Evolutionary conservation across 73 alveolate species (phyloP).

Genomic region (Breviolum minutum): DNA sequence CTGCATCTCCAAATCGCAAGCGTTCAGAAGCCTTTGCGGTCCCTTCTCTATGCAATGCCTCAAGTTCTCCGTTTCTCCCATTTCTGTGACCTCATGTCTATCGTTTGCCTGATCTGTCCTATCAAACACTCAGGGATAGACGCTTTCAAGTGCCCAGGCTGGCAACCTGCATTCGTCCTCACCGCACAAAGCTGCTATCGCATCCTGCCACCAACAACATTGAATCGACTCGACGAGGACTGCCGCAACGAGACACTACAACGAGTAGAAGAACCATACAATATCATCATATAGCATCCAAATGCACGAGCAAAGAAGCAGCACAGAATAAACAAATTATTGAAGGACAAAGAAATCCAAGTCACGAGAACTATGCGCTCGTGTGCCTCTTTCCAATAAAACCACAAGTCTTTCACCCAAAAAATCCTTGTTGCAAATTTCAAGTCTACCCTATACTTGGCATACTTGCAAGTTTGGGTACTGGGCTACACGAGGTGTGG

Average conservation of each 20-base stretch:
- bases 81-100: background rate
- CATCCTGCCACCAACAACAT: constrained; percentile 1
- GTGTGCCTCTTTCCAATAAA: background rate
- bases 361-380: too few relatives aligned
- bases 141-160: constrained; percentile 76
- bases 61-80: background rate
- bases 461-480: too few relatives aligned
- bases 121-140: background rate
- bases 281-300: too few relatives aligned
- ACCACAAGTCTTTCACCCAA: background rate
- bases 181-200: constrained; percentile 50
- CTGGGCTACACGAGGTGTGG: background rate
- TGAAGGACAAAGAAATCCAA: background rate
- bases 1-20: constrained; percentile 68
- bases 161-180: constrained; percentile 91
- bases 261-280: too few relatives aligned
- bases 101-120: background rate
- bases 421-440: too few relatives aligned
- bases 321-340: background rate
- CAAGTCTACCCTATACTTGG: too few relatives aligned
- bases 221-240: too few relatives aligned
- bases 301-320: background rate
- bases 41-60: background rate
- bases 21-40: constrained; percentile 11
- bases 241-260: too few relatives aligned